Evolutionary conservation across 192 early-diverging fungal genomes (phyloP), one percentile per base, ranked within the genome.

Genomic region (Coemansia furcata): DNA sequence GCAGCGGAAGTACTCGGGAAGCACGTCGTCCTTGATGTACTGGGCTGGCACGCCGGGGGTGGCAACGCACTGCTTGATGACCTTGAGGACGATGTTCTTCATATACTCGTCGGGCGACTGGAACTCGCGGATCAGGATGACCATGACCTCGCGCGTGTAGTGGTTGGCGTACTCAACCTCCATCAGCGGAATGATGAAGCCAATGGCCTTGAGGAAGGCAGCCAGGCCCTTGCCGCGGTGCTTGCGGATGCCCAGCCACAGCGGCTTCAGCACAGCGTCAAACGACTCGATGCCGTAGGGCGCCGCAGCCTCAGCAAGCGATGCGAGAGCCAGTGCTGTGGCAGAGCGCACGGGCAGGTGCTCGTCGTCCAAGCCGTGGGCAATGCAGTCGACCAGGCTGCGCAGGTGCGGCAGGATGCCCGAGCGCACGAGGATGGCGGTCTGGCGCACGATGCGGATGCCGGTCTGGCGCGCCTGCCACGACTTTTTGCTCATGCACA

Each of bases 211-310:
- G 67, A 99, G 84, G 84, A 99, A 98, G 1, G 97, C 95, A 9
- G 98, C 97, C 35, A 98, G 84, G 15, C 94, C 93, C 72, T 95
- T 95, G 68, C 96, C 95, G 68, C 98, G 89, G 73, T 99, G 96
- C 72, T 92, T 91, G 71, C 91, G 91, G 69, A 96, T 94, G 62
- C 96, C 98, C 29, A 87, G 85, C 93, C 94, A 95, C 37, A 99
- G 84, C 46, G 95, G 96, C 59, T 89, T 87, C 26, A 99, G 74
- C 7, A 96, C 93, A 14, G 86, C 74, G 66, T 98, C 95, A 71
- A 99, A 98, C 0, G 94, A 93, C 74, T 99, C 98, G 67, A 99
- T 97, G 77, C 98, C 98, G 78, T 99, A 99, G 0, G 98, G 98
- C 3, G 94, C 93, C 3, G 98, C 93, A 2, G 96, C 95, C 79